Conservation (phyloP, 306 rosid genomes). For the Inga laurina region DNA sequence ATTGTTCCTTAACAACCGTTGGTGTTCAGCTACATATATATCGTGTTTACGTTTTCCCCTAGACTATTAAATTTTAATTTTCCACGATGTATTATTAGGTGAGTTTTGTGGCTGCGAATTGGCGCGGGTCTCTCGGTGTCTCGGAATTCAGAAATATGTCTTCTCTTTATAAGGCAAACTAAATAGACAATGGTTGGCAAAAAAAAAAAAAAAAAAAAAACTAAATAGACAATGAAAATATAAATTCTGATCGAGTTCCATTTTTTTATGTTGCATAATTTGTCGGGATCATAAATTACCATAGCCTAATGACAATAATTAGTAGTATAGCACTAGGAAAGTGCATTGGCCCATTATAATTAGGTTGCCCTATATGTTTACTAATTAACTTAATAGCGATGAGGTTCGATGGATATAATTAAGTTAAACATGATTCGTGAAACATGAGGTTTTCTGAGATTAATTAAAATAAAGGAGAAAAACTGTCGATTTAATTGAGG, state of each 20-base stretch:
- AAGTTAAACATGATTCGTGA: background rate
- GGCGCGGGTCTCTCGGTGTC: background rate
- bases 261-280: background rate
- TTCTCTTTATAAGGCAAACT: background rate
- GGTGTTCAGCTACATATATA: background rate
- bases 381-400: background rate
- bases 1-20: conserved; percentile 28
- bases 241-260: background rate
- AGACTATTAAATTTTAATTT: background rate
- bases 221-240: background rate
- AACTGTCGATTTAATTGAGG: background rate
- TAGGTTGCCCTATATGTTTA: background rate
- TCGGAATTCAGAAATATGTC: too few species aligned
- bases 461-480: background rate
- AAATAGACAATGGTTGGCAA: too few species aligned
- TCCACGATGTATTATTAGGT: background rate
- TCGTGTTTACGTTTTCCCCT: conserved; percentile 6
- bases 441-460: background rate
- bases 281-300: background rate
- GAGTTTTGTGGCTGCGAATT: background rate
- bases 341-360: background rate
- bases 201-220: too few species aligned
- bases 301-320: background rate
- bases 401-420: background rate
- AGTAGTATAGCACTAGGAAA: background rate